These are phyloP conservation scores for Eucalyptus urophylla DNA, from an alignment of 345 rosid species.

Conservation along the genomic window DNA sequence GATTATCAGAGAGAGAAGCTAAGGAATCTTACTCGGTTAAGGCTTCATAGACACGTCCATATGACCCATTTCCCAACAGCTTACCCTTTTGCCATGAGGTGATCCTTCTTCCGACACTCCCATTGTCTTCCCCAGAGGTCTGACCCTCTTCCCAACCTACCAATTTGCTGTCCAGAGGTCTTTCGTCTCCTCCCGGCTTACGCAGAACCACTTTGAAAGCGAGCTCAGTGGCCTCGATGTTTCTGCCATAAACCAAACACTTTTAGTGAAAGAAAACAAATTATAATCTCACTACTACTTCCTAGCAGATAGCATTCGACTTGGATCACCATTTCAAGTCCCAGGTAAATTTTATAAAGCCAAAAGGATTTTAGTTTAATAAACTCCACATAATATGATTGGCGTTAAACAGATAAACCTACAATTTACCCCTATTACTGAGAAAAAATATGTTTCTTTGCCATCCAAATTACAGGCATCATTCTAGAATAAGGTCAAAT, in stretches of 20 bases:
- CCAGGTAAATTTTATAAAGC: not conserved
- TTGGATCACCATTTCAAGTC: not conserved
- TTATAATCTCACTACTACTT: not conserved
- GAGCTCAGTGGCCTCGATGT: not conserved
- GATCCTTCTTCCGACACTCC: too few species aligned
- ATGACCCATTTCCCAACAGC: too few species aligned
- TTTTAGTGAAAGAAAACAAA: not conserved
- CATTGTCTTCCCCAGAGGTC: too few species aligned
- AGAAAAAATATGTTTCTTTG: not conserved
- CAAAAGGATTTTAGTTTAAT: not conserved
- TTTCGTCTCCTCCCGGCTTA: too few species aligned
- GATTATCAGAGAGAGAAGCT: too few species aligned
- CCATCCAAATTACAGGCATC: too few species aligned
- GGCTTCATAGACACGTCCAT: too few species aligned
- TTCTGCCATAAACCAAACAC: not conserved
- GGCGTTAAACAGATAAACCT: accelerated
- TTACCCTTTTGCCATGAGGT: too few species aligned
- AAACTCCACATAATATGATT: not conserved
- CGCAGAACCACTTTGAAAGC: accelerated
- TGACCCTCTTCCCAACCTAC: too few species aligned
- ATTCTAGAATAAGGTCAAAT: too few species aligned
- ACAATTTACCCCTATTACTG: not conserved
- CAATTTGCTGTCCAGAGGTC: too few species aligned
- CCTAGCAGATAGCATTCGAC: not conserved
- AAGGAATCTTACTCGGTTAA: too few species aligned